These are phyloP conservation scores for Corrigiola litoralis DNA, from an alignment of 179 eudicot genomes.

Conservation along the genomic window DNA sequence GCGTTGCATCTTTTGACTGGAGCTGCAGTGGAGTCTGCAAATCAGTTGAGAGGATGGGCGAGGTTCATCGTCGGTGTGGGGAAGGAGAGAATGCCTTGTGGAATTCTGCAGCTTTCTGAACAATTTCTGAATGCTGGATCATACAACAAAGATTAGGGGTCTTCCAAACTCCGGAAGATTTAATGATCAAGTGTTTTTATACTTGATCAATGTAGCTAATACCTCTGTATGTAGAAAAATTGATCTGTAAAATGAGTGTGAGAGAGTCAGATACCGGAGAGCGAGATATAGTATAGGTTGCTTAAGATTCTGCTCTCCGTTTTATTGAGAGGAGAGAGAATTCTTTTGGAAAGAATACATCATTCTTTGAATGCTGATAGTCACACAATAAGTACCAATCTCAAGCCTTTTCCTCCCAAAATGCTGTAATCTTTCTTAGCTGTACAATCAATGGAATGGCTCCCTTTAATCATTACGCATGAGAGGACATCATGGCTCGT, in stretches of 20 bases:
- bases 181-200: constrained; percentile 5
- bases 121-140: background rate
- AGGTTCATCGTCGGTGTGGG: constrained; percentile 81
- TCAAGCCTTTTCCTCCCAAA: no score
- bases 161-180: constrained; percentile 43
- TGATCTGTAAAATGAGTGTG: constrained; percentile 18
- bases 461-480: constrained; percentile 15
- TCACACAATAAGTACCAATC: constrained; percentile 10
- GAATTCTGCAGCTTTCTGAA: constrained; percentile 49
- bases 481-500: constrained; percentile 8
- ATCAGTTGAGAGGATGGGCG: constrained; percentile 74
- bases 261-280: constrained; percentile 6
- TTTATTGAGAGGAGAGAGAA: constrained; percentile 23
- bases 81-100: constrained; percentile 70
- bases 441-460: constrained; percentile 5
- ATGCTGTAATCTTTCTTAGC: background rate
- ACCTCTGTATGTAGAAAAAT: constrained; percentile 32
- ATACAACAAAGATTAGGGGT: background rate
- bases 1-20: constrained; percentile 94
- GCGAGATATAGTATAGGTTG: constrained; percentile 16
- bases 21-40: constrained; percentile 82
- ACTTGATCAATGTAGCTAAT: constrained; percentile 23
- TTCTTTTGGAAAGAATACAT: constrained; percentile 23
- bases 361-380: constrained; percentile 28
- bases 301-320: constrained; percentile 24